Evolutionary conservation across 2,329 filamentous ascomycete species (phyloP).

Genomic region (Penicillium sp.): DNA sequence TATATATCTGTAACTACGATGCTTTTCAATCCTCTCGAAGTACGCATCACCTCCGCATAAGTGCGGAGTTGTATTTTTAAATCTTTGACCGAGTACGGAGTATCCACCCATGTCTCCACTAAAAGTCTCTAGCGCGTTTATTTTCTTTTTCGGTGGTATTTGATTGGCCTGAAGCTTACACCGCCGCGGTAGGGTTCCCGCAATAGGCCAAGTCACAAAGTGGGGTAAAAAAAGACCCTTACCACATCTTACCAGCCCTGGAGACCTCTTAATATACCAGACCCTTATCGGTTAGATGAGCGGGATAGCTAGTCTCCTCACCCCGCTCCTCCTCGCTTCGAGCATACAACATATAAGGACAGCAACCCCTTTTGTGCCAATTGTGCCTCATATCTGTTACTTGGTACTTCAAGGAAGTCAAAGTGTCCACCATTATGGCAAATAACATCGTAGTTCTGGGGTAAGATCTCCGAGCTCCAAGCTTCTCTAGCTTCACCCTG

Average conservation of each 20-base stretch:
- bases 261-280: background rate
- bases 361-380: background rate
- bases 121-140: conserved; percentile 13
- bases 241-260: background rate
- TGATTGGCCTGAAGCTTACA: conserved; percentile 7
- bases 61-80: conserved; percentile 16
- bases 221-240: background rate
- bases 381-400: background rate
- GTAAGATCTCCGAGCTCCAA: conserved; percentile 18
- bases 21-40: background rate
- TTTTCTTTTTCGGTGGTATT: background rate
- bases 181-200: conserved; percentile 10
- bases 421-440: conserved; percentile 21
- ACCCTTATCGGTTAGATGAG: conserved; percentile 6
- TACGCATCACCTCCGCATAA: conserved; percentile 4
- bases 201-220: background rate
- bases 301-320: conserved; percentile 11
- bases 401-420: background rate
- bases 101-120: conserved; percentile 12
- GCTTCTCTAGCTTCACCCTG: background rate
- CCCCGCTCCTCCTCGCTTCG: conserved; percentile 5
- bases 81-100: conserved; percentile 5
- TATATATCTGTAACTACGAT: background rate
- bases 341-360: background rate
- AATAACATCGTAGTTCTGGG: conserved; percentile 37